These are phyloP conservation scores for Barnettozyma sp. DNA, from an alignment of 805 yeast species.

Conservation along the genomic window DNA sequence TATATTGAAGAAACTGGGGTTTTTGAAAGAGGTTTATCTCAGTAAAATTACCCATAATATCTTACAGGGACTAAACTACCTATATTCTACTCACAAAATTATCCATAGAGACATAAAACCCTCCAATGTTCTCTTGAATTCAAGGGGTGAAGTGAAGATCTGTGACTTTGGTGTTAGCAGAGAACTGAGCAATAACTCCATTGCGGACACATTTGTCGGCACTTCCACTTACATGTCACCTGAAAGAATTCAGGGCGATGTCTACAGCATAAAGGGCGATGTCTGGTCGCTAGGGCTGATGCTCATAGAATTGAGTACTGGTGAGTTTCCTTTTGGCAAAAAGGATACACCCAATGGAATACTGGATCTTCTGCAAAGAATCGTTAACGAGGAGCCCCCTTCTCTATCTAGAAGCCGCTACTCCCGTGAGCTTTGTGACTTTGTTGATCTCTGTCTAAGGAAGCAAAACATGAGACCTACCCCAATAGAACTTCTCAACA, in stretches of 20 bases:
- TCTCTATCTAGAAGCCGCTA: slow-evolving; percentile 40
- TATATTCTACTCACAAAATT: slow-evolving; percentile 78
- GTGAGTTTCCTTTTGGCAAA: slow-evolving; percentile 70
- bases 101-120: slow-evolving; percentile 97
- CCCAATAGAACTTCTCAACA: slow-evolving; percentile 58
- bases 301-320: slow-evolving; percentile 83
- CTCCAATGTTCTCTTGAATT: slow-evolving; percentile 81
- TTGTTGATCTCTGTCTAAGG: slow-evolving; percentile 68
- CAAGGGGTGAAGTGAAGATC: slow-evolving; percentile 79
- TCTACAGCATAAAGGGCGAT: slow-evolving; percentile 91
- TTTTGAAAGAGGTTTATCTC: slow-evolving; percentile 60
- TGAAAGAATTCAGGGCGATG: slow-evolving; percentile 92
- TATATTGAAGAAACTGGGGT: slow-evolving; percentile 53
- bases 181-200: slow-evolving; percentile 75
- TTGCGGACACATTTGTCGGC: slow-evolving; percentile 97
- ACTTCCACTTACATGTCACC: slow-evolving; percentile 98
- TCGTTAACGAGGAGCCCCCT: slow-evolving; percentile 92
- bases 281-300: slow-evolving; percentile 95
- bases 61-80: slow-evolving; percentile 70
- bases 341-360: slow-evolving; percentile 74
- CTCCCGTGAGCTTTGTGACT: slow-evolving; percentile 47
- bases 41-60: slow-evolving; percentile 72
- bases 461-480: slow-evolving; percentile 62
- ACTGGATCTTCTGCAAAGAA: slow-evolving; percentile 81
- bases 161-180: slow-evolving; percentile 97